Evolutionary conservation across 2,329 filamentous ascomycete species (phyloP).

Genomic region (Colletotrichum tofieldiae): DNA sequence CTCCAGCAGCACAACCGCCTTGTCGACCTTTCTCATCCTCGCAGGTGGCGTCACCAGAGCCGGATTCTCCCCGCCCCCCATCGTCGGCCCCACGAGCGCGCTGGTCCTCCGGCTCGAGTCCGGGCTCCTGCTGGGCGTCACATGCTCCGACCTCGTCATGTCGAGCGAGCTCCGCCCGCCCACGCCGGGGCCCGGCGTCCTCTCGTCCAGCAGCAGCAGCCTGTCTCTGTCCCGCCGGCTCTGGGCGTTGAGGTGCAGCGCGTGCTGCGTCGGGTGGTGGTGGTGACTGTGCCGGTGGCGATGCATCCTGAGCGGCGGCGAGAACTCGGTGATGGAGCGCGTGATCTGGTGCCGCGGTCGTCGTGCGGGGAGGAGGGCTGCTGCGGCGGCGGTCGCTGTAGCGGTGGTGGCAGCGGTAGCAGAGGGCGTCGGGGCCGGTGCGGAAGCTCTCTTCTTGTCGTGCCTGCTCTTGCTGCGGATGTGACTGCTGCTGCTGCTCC

Average conservation of each 20-base stretch:
- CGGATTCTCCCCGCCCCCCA: slow-evolving; percentile 43
- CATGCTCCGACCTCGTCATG: slow-evolving; percentile 60
- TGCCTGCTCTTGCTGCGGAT: slow-evolving; percentile 6
- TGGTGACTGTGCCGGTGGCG: slow-evolving; percentile 55
- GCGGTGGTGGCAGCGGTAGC: slow-evolving; percentile 22
- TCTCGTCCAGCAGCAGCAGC: slow-evolving; percentile 47
- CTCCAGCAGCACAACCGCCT: slow-evolving; percentile 57
- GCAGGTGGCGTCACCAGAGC: slow-evolving; percentile 16
- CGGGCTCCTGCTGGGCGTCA: slow-evolving; percentile 61
- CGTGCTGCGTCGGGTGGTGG: slow-evolving; percentile 51
- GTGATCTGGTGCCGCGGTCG: slow-evolving; percentile 66
- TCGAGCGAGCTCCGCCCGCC: slow-evolving; percentile 61
- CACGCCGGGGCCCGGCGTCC: slow-evolving; percentile 46
- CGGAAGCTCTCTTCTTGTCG: slow-evolving; percentile 13
- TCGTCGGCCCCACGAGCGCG: slow-evolving; percentile 50
- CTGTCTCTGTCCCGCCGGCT: slow-evolving; percentile 22
- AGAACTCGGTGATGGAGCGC: slow-evolving; percentile 70
- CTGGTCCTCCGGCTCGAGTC: slow-evolving; percentile 62
- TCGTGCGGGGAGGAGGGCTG: slow-evolving; percentile 28
- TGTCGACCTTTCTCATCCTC: slow-evolving; percentile 47
- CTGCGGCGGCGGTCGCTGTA: slow-evolving; percentile 23
- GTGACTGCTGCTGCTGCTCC: slow-evolving; percentile 15
- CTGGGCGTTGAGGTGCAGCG: slow-evolving; percentile 41
- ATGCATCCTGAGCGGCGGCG: slow-evolving; percentile 61
- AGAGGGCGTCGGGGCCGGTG: background rate